phyloP scores from a whole-genome alignment of 202 grass and related monocot genomes.

The Hordeum pubiflorum region DNA sequence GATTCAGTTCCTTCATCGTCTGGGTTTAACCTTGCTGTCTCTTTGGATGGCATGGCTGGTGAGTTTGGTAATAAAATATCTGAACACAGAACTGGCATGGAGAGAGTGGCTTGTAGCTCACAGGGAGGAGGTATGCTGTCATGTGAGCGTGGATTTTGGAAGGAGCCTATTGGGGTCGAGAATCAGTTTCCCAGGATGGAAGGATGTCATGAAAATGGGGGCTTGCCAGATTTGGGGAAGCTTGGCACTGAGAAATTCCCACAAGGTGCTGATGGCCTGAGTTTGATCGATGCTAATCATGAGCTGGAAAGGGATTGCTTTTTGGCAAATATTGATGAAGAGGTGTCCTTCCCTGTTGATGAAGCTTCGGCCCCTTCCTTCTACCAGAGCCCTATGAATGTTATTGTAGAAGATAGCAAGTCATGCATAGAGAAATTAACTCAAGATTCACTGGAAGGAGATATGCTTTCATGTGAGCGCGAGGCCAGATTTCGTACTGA shows the following conservation, averaged over 20 bases:
- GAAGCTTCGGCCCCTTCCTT: background rate
- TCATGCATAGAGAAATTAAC: slow-evolving; percentile 14
- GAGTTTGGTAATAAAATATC: slow-evolving; percentile 8
- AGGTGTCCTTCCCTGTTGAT: background rate
- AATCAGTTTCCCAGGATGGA: background rate
- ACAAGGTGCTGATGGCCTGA: background rate
- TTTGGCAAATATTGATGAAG: slow-evolving; percentile 7
- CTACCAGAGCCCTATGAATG: slow-evolving; percentile 4
- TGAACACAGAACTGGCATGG: background rate
- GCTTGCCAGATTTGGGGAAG: background rate
- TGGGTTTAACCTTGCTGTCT: background rate
- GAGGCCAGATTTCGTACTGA: background rate
- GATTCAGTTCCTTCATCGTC: slow-evolving; percentile 20
- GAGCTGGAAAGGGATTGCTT: slow-evolving; percentile 17
- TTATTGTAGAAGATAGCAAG: slow-evolving; percentile 14
- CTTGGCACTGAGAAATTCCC: slow-evolving; percentile 1
- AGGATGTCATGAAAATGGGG: background rate
- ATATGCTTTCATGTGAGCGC: background rate
- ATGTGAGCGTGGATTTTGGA: background rate
- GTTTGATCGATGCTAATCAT: slow-evolving; percentile 13
- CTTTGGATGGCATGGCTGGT: slow-evolving; percentile 11
- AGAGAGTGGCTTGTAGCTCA: background rate
- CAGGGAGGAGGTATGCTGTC: background rate
- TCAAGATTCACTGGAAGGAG: background rate
- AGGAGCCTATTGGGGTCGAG: background rate